Percentiles rank a stretch among this genome's conserved stretches.
Evolutionary conservation across 1,139 yeast species (phyloP).

Genomic region (Saccharomycopsis phalli): DNA sequence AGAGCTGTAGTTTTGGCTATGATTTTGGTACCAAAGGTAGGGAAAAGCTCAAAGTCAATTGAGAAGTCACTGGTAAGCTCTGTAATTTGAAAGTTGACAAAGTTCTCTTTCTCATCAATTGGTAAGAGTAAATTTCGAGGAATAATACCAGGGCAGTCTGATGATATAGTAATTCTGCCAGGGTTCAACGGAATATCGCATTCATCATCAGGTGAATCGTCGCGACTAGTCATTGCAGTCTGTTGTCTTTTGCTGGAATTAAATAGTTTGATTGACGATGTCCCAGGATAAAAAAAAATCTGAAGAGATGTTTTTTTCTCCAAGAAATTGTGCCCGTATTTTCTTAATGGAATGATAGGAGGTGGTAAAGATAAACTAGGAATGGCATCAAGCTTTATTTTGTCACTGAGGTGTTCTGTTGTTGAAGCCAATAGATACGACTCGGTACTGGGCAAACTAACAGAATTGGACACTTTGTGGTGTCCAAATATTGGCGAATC

Average conservation of each 20-base stretch:
- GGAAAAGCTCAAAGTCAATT: slow-evolving; percentile 85
- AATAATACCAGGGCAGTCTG: slow-evolving; percentile 55
- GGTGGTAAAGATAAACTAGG: slow-evolving; percentile 93
- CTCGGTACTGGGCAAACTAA: slow-evolving; percentile 9
- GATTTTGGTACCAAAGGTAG: slow-evolving; percentile 87
- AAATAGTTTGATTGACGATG: slow-evolving; percentile 43
- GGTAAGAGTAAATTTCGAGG: slow-evolving; percentile 84
- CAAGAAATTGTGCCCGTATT: slow-evolving; percentile 91
- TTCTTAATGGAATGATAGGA: slow-evolving; percentile 84
- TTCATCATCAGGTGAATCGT: slow-evolving; percentile 31
- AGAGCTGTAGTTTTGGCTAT: slow-evolving; percentile 84
- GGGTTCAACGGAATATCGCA: slow-evolving; percentile 37
- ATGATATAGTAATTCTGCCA: slow-evolving; percentile 70
- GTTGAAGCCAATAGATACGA: slow-evolving; percentile 8
- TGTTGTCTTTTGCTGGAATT: slow-evolving; percentile 2
- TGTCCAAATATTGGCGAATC: not conserved
- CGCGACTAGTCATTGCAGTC: not conserved
- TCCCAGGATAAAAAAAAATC: slow-evolving; percentile 54
- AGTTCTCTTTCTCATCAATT: slow-evolving; percentile 53
- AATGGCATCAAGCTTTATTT: slow-evolving; percentile 53
- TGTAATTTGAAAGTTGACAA: slow-evolving; percentile 81
- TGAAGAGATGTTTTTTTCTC: slow-evolving; percentile 84
- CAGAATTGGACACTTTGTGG: not conserved
- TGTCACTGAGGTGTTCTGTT: slow-evolving; percentile 19
- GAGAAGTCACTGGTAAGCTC: slow-evolving; percentile 59